A percentile compares a stretch with the other conserved stretches of the same genome.
phyloP scores from a whole-genome alignment of 2,329 filamentous ascomycete species.

The Mariannaea sp. region DNA sequence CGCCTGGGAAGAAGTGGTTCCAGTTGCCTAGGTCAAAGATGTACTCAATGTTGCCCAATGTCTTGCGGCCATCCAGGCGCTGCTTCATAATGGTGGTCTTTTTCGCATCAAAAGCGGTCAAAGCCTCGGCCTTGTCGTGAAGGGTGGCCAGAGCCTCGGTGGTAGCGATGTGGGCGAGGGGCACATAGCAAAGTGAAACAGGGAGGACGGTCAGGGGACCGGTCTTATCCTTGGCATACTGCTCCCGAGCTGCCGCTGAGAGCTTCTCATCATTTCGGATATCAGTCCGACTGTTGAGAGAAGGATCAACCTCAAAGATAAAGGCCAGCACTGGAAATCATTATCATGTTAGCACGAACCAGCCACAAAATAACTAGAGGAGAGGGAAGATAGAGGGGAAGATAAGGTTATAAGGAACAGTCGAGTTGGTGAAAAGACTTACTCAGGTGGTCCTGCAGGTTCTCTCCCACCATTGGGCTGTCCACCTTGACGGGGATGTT shows the following conservation, averaged over 20 bases:
- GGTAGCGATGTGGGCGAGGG: constrained; percentile 44
- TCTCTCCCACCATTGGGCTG: constrained; percentile 53
- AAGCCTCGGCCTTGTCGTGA: constrained; percentile 23
- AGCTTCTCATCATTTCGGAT: constrained; percentile 39
- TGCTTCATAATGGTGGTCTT: constrained; percentile 39
- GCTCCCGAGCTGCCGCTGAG: constrained; percentile 41
- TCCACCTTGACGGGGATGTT: constrained; percentile 47
- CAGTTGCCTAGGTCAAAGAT: constrained; percentile 56
- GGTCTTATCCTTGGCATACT: constrained; percentile 36
- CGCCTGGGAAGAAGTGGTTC: constrained; percentile 44
- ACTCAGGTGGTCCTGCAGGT: constrained; percentile 53
- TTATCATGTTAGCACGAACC: constrained; percentile 21
- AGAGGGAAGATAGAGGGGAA: too few relatives aligned
- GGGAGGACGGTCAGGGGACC: constrained; percentile 49
- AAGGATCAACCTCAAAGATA: constrained; percentile 52
- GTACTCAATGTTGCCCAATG: constrained; percentile 53
- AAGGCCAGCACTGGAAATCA: constrained; percentile 45
- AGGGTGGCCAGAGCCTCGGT: constrained; percentile 31
- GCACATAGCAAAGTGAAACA: constrained; percentile 49
- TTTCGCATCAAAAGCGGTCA: constrained; percentile 28
- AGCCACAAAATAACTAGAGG: too few relatives aligned
- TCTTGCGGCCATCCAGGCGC: constrained; percentile 40
- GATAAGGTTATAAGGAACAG: too few relatives aligned
- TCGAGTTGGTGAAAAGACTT: too few relatives aligned
- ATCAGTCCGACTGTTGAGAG: constrained; percentile 47